Conservation (phyloP, 2,329 filamentous ascomycete genomes). For the Penicillium sp. region DNA sequence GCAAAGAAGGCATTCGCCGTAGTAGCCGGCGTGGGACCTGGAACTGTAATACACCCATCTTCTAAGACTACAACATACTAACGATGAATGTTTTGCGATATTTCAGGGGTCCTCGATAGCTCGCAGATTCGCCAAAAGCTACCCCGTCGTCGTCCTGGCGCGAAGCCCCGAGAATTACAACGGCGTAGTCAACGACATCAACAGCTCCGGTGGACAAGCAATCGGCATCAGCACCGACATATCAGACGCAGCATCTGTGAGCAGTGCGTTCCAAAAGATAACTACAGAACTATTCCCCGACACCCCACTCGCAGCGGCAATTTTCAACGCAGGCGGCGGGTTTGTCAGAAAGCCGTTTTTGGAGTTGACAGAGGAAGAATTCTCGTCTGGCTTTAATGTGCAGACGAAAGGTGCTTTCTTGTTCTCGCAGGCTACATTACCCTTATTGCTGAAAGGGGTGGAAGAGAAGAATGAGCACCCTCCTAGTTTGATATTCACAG, state of each 20-base stretch:
- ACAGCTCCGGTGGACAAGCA: slow-evolving; percentile 54
- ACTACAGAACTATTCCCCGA: slow-evolving; percentile 47
- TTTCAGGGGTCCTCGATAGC: slow-evolving; percentile 55
- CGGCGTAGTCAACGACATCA: slow-evolving; percentile 57
- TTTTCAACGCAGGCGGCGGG: slow-evolving; percentile 58
- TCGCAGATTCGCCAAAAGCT: slow-evolving; percentile 55
- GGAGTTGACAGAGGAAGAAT: slow-evolving; percentile 57
- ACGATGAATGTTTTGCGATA: neutral
- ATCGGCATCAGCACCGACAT: slow-evolving; percentile 60
- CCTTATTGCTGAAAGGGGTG: slow-evolving; percentile 61
- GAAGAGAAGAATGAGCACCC: slow-evolving; percentile 52
- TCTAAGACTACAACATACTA: neutral
- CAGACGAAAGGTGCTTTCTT: slow-evolving; percentile 63
- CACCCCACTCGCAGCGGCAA: slow-evolving; percentile 47
- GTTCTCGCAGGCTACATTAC: slow-evolving; percentile 69
- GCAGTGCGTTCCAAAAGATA: slow-evolving; percentile 52
- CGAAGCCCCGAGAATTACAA: slow-evolving; percentile 56
- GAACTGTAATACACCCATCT: slow-evolving; percentile 31
- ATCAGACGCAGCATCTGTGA: slow-evolving; percentile 50
- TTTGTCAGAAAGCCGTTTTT: slow-evolving; percentile 60
- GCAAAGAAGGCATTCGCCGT: slow-evolving; percentile 41
- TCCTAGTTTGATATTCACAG: slow-evolving; percentile 75
- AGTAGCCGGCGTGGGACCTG: slow-evolving; percentile 46
- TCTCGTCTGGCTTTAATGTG: slow-evolving; percentile 48
- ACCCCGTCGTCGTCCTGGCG: slow-evolving; percentile 58